A percentile compares a stretch with the other conserved stretches of the same genome.
These are phyloP conservation scores for Penicillium simplicissimum DNA, from an alignment of 495 filamentous ascomycete genomes.

Conservation along the genomic window DNA sequence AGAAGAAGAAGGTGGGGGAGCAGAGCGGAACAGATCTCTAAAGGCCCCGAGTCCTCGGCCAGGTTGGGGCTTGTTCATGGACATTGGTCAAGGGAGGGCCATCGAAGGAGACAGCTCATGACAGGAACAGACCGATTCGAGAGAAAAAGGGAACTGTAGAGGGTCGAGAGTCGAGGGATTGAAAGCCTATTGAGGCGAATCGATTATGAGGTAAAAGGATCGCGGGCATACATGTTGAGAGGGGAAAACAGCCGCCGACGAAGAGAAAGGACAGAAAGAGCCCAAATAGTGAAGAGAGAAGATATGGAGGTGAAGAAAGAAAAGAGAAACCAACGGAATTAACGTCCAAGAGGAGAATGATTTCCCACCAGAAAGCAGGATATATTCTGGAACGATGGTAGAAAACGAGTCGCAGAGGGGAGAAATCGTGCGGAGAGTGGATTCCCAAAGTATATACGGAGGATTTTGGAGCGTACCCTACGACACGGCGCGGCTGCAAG, in stretches of 20 bases:
- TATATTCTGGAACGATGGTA: slow-evolving; percentile 33
- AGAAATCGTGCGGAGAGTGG: slow-evolving; percentile 24
- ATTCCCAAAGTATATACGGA: slow-evolving; percentile 26
- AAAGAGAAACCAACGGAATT: slow-evolving; percentile 1
- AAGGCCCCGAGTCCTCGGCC: slow-evolving; percentile 40
- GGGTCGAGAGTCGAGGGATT: background rate
- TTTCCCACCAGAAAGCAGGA: slow-evolving; percentile 11
- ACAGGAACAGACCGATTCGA: slow-evolving; percentile 10
- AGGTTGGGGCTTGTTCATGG: slow-evolving; percentile 40
- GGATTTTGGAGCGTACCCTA: slow-evolving; percentile 11
- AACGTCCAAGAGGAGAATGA: slow-evolving; percentile 12
- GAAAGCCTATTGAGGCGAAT: slow-evolving; percentile 25
- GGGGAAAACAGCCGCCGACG: slow-evolving; percentile 4
- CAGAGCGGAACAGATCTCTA: slow-evolving; percentile 41
- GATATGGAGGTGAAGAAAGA: slow-evolving; percentile 13
- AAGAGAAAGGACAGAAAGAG: slow-evolving; percentile 11
- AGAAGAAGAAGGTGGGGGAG: slow-evolving; percentile 31
- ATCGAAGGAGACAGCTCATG: slow-evolving; percentile 30
- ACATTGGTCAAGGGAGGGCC: slow-evolving; percentile 41
- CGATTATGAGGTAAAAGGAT: slow-evolving; percentile 20
- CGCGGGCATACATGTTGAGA: slow-evolving; percentile 36
- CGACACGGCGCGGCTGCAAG: background rate
- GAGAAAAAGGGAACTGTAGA: slow-evolving; percentile 3
- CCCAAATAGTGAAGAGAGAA: slow-evolving; percentile 4
- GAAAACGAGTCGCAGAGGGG: slow-evolving; percentile 15